Conservation (phyloP, 306 rosid genomes). For the Medicago arabica region DNA sequence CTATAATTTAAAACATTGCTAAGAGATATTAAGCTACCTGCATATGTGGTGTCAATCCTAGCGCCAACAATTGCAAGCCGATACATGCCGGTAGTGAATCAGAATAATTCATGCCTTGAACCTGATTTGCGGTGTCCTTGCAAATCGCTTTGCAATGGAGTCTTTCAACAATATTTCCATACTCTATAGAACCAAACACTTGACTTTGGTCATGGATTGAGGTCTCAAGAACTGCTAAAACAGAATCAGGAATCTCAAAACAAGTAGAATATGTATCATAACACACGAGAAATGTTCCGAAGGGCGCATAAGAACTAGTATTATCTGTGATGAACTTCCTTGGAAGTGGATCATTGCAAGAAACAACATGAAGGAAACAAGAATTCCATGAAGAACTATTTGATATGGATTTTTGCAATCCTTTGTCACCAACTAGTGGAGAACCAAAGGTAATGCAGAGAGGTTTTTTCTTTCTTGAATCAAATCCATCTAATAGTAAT, state of each 20-base stretch:
- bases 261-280: constrained; percentile 54
- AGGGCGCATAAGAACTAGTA: constrained; percentile 47
- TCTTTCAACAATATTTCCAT: constrained; percentile 43
- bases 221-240: constrained; percentile 39
- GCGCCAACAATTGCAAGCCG: constrained; percentile 47
- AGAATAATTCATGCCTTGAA: neutral
- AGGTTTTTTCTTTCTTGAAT: constrained; percentile 53
- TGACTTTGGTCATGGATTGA: constrained; percentile 16
- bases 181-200: constrained; percentile 20
- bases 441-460: constrained; percentile 83
- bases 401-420: constrained; percentile 49
- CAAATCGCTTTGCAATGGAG: constrained; percentile 39
- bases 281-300: constrained; percentile 72
- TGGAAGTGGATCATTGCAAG: constrained; percentile 54
- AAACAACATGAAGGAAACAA: constrained; percentile 69
- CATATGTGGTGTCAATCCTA: constrained; percentile 40
- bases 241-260: constrained; percentile 52
- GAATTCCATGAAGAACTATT: constrained; percentile 62
- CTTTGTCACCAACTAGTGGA: constrained; percentile 62
- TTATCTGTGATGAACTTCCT: constrained; percentile 5
- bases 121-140: constrained; percentile 1
- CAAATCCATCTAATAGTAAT: constrained; percentile 49
- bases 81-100: constrained; percentile 45
- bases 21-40: constrained; percentile 47
- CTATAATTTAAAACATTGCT: neutral